These are phyloP conservation scores for Capronia americana DNA, from an alignment of 2,329 filamentous ascomycete species.

Conservation along the genomic window DNA sequence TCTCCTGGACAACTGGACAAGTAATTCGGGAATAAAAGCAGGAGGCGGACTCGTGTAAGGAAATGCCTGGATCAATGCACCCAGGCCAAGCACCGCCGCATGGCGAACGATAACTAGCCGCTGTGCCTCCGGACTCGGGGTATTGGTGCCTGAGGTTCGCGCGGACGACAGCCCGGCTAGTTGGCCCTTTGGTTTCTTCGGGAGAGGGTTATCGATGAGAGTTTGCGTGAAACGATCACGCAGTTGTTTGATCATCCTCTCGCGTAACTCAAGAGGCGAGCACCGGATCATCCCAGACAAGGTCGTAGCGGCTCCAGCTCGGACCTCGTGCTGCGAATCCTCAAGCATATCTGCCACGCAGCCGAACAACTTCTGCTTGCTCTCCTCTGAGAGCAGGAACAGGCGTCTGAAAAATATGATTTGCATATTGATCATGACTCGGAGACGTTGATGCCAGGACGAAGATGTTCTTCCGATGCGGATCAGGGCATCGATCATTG, in stretches of 20 bases:
- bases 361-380: conserved; percentile 82
- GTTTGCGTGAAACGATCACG: conserved; percentile 79
- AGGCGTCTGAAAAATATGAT: conserved; percentile 97
- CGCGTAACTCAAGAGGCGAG: conserved; percentile 80
- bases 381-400: conserved; percentile 77
- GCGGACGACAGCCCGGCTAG: conserved; percentile 46
- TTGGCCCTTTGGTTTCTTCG: conserved; percentile 63
- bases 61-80: conserved; percentile 91
- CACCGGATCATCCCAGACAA: conserved; percentile 98
- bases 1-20: conserved; percentile 81
- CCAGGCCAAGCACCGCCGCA: conserved; percentile 88
- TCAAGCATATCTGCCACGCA: conserved; percentile 96
- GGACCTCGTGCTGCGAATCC: conserved; percentile 90
- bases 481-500: conserved; percentile 85
- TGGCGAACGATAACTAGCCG: conserved; percentile 82
- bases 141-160: conserved; percentile 53
- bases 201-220: conserved; percentile 84
- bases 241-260: conserved; percentile 75
- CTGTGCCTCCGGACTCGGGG: conserved; percentile 63
- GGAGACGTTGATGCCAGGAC: conserved; percentile 94
- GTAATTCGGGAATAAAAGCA: conserved; percentile 88
- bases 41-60: conserved; percentile 94
- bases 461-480: conserved; percentile 81
- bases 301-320: conserved; percentile 88
- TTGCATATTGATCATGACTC: conserved; percentile 97